Base-by-base conservation (phyloP, 805 yeast genomes). In the Priceomyces fermenticarens region DNA sequence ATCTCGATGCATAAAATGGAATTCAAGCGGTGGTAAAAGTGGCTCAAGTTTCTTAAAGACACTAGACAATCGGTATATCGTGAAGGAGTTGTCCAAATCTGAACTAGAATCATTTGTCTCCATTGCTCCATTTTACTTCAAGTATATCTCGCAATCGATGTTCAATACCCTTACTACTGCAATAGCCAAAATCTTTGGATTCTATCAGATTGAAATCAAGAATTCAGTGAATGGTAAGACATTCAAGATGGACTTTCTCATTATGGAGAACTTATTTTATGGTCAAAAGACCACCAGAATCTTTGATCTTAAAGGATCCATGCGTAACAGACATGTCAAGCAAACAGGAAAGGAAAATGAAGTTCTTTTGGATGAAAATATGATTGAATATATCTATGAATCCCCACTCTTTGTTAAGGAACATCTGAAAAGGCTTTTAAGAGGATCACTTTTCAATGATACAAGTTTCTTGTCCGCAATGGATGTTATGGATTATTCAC, bases 401-500 rank as follows among this genome's bases (percentile, higher is more conserved):
- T 84, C 95, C 16, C 99, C 99, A 0, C 76, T 93, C 29, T 95
- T 88, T 70, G 96, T 93, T 4, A 73, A 91, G 43, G 97, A 91
- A 53, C 90, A 89, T 52, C 91, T 89, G 57, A 93, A 93, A 57
- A 83, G 86, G 52, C 65, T 89, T 30, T 62, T 93, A 36, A 68
- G 96, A 35, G 91, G 97, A 0, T 90, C 97, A 0, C 65, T 93
- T 23, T 93, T 95, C 85, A 93, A 95, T 56, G 99, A 93, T 54
- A 93, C 98, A 0, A 68, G 93, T 11, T 95, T 93, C 58, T 67
- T 93, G 40, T 89, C 96, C 3, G 93, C 95, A 54, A 88, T 93
- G 96, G 95, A 93, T 57, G 98, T 93, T 4, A 93, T 93, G 99
- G 99, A 93, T 61, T 93, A 93, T 57, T 91, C 98, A 0, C 70